Base-by-base conservation (phyloP, 768 basidiomycete species). In the Amyloporia xantha region DNA sequence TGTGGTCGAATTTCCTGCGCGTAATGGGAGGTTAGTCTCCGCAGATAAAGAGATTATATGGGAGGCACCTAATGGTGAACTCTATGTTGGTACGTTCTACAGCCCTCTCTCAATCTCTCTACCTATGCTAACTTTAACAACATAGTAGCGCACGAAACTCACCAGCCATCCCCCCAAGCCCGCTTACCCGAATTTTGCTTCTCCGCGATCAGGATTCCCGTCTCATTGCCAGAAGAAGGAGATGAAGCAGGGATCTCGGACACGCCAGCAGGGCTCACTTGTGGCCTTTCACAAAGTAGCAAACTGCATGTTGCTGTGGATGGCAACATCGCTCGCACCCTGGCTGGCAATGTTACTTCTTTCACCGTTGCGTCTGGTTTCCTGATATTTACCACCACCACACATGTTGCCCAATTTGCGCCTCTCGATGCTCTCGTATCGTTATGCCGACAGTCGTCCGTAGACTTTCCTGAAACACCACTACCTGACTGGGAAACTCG, bases 311-410 rank as follows among this genome's bases (percentile, higher is more conserved):
- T 76, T 20, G 66, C 76, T 4, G 54, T 64, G 7, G 63, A 58
- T 24, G 58, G 21, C 57, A 62, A 11, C 61, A 60, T 41, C 57
- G 55, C 5, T 7, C 60, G 47, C 11, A 60, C 67, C 1, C 59
- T 88, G 3, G 73, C 79, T 1, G 62, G 68, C 2, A 83, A 77
- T 48, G 77, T 65, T 17, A 89, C 82, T 12, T 95, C 93, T 0
- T 90, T 91, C 65, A 75, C 78, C 15, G 50, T 84, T 12, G 75
- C 85, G 0, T 80, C 87, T 1, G 78, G 80, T 17, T 93, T 89
- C 62, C 68, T 95, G 26, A 83, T 94, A 48, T 95, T 81, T 67
- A 91, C 89, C 0, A 90, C 91, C 0, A 81, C 79, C 5, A 68
- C 86, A 0, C 95, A 98, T 59, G 83, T 89, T 24, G 84, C 79